Conservation (phyloP, 2,329 filamentous ascomycete species). For the Orbilia blumenaviensis region DNA sequence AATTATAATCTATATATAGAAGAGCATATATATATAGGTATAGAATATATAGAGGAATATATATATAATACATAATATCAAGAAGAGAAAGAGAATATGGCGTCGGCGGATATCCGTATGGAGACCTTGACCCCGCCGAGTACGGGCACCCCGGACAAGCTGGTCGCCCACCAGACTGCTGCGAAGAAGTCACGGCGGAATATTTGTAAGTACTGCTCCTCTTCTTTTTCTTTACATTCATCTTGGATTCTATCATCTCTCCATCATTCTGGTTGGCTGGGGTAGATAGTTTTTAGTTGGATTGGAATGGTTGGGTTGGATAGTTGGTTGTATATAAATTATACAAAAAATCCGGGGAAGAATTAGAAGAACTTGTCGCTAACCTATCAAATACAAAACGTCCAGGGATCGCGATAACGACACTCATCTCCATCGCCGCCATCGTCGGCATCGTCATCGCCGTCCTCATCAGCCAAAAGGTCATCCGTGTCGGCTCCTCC, state of each 20-base stretch:
- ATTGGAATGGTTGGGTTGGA: too few species aligned
- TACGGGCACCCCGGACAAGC: constrained; percentile 5
- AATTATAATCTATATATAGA: neutral
- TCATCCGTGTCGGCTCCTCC: constrained; percentile 29
- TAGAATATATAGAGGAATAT: neutral
- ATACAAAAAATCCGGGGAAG: too few species aligned
- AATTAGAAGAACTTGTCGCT: neutral
- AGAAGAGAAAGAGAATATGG: constrained; percentile 10
- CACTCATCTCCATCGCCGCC: constrained; percentile 1
- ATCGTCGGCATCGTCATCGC: constrained; percentile 31
- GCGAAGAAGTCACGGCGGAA: constrained; percentile 3
- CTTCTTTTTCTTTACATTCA: too few species aligned
- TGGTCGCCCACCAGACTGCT: neutral
- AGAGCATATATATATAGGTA: neutral
- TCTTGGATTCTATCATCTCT: neutral
- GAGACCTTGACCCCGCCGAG: constrained; percentile 24
- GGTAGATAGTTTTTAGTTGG: too few species aligned
- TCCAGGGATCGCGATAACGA: constrained; percentile 36
- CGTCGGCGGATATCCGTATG: constrained; percentile 1
- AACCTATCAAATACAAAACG: neutral
- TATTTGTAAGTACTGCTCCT: constrained; percentile 43
- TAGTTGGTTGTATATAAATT: too few species aligned
- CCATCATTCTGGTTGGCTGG: too few species aligned
- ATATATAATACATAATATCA: neutral
- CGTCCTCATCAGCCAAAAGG: constrained; percentile 30